Base-by-base conservation (phyloP, 1,284 basidiomycete species). In the Ceratobasidium sp. region DNA sequence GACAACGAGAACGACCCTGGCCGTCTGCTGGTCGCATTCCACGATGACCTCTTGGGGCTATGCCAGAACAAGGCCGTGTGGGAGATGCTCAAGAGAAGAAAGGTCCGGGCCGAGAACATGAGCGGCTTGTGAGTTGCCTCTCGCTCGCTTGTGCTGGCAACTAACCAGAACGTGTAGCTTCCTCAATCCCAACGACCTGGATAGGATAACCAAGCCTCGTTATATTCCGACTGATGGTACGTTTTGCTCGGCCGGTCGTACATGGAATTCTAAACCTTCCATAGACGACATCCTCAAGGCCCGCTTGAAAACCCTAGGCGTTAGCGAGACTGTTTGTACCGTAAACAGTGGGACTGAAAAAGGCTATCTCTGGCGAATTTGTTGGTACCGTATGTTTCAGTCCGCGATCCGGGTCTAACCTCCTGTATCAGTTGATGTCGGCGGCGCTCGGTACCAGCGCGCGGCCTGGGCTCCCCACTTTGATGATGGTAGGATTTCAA, bases 381-480 rank as follows among this genome's bases (percentile, higher is more conserved):
- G 78, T 79, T 52, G 56, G 78, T 62, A 52, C 46, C 54, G 1
- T 25, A 56, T 29, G 49, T 65, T 62, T 49, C 40, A 44, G 17
- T 32, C 52, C 37, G 32, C 25, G 43, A 66, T 59, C 29, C n/a
- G 19, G 17, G 19, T 37, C 43, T 64, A 76, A 62, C 43, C 4
- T 43, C 25, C 64, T 64, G 37, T 40, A 29, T 61, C 44, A 77
- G 76, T 69, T 57, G 76, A 77, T 61, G 76, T 78, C 43, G 76
- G 76, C 49, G 78, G 78, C 22, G 74, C 77, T 19, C 76, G 73
- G 4, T 57, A 57, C 17, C 74, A 78, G 61, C 77, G 76, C 51
- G 77, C 92, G 78, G 91, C 92, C 1, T 95, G 93, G 93, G 91
- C 90, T 29, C 92, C 93, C 6, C 94, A 93, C 83, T 94, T 94